phyloP scores from a whole-genome alignment of 169 alveolate species.

The Perkinsus olseni region DNA sequence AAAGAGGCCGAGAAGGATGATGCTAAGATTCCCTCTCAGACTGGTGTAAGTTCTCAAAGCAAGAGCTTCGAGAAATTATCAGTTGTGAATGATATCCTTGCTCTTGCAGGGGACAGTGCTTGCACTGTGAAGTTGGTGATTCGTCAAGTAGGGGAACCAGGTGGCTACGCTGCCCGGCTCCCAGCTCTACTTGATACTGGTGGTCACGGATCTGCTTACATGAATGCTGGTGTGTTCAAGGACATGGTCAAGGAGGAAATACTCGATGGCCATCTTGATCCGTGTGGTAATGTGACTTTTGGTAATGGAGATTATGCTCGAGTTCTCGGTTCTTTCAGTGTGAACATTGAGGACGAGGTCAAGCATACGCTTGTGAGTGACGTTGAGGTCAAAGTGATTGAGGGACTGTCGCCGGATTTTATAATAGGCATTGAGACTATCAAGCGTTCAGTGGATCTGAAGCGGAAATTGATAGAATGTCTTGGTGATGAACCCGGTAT shows the following conservation, averaged over 20 bases:
- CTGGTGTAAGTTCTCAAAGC: not conserved
- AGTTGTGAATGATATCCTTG: not conserved
- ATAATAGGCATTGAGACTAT: not conserved
- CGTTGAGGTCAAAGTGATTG: not conserved
- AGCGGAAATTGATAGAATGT: not conserved
- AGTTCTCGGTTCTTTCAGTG: not conserved
- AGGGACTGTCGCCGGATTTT: not conserved
- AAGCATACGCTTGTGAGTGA: not conserved
- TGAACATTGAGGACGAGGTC: not conserved
- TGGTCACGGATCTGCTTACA: not conserved
- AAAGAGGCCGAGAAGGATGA: not conserved
- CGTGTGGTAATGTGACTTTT: not conserved
- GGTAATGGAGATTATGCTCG: not conserved
- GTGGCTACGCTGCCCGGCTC: not conserved
- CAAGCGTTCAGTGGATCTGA: no score
- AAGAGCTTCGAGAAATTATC: not conserved
- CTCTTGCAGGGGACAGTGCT: not conserved
- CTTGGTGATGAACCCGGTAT: not conserved
- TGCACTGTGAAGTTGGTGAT: not conserved
- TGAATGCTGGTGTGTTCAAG: not conserved
- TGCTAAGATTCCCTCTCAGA: not conserved
- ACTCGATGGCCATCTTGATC: not conserved
- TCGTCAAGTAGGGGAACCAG: not conserved
- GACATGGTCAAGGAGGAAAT: not conserved
- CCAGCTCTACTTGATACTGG: not conserved